These are phyloP conservation scores for Simplicillium sp. DNA, from an alignment of 2,329 filamentous ascomycete species.

Conservation along the genomic window DNA sequence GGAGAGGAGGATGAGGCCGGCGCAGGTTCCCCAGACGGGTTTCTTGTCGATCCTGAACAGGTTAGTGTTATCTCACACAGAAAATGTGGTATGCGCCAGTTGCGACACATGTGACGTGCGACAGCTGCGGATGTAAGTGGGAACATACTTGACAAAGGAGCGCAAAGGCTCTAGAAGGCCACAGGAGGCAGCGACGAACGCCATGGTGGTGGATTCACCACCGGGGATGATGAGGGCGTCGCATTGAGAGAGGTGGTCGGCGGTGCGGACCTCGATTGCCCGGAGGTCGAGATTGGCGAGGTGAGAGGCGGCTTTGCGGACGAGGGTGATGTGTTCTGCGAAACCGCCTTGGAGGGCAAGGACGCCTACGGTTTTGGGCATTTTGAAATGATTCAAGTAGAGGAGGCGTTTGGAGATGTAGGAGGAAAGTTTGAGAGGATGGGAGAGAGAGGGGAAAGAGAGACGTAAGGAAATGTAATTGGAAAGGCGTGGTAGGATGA, in stretches of 20 bases:
- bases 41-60: conserved; percentile 57
- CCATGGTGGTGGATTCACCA: conserved; percentile 91
- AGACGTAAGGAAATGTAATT: neutral
- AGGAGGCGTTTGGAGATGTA: too few relatives aligned
- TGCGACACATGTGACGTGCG: neutral
- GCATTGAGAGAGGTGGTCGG: conserved; percentile 59
- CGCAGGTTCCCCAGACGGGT: conserved; percentile 93
- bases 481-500: too few relatives aligned
- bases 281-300: conserved; percentile 38
- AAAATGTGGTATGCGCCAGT: conserved; percentile 2
- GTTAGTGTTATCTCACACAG: neutral
- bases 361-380: conserved; percentile 36
- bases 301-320: conserved; percentile 56
- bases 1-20: conserved; percentile 83
- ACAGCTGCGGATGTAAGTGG: too few relatives aligned
- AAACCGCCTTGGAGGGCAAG: conserved; percentile 87
- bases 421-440: too few relatives aligned
- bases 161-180: conserved; percentile 75
- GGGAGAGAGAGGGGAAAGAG: conserved; percentile 3
- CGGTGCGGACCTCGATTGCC: conserved; percentile 74
- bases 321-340: conserved; percentile 71
- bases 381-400: too few relatives aligned
- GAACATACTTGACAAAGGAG: conserved; percentile 77
- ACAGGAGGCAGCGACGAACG: conserved; percentile 73
- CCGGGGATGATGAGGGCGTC: conserved; percentile 84